A percentile compares a stretch with the other conserved stretches of the same genome.
Evolutionary conservation across 768 basidiomycete species (phyloP).

Genomic region (Serpula lacrymans): DNA sequence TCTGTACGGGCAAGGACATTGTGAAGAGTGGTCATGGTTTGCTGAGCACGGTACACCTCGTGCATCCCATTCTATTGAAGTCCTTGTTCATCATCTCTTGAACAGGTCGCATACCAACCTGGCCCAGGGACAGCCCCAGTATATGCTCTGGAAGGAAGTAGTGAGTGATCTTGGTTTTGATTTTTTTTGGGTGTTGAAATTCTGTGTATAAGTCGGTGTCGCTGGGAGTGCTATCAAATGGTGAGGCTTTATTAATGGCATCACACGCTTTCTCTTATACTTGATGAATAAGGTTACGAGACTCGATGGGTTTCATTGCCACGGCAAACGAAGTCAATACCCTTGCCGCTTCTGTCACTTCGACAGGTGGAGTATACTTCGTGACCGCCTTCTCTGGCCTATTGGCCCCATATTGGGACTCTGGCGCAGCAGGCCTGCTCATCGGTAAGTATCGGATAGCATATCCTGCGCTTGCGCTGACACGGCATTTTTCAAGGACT

Average conservation of each 20-base stretch:
- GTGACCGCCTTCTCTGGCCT: conserved; percentile 96
- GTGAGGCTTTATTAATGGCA: conserved; percentile 26
- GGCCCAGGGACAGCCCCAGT: conserved; percentile 74
- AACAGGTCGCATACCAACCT: conserved; percentile 84
- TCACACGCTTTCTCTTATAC: not conserved
- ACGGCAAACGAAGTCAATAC: conserved; percentile 81
- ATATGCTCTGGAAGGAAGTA: conserved; percentile 93
- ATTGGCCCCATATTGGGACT: conserved; percentile 97
- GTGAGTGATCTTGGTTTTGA: conserved; percentile 42
- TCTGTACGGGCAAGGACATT: conserved; percentile 87
- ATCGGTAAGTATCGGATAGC: conserved; percentile 53
- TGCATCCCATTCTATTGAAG: not conserved
- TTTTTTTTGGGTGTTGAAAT: conserved; percentile 1
- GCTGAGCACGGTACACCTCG: conserved; percentile 66
- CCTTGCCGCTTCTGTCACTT: conserved; percentile 70
- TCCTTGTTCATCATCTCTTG: not conserved
- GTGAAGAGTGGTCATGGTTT: conserved; percentile 85
- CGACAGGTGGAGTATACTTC: conserved; percentile 91
- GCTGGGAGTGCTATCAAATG: conserved; percentile 96
- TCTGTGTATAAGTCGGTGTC: conserved; percentile 65
- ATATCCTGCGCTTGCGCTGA: too few relatives aligned
- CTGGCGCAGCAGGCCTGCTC: conserved; percentile 80
- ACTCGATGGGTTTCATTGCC: conserved; percentile 81
- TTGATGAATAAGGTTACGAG: conserved; percentile 67
- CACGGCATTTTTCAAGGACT: conserved; percentile 42